Evolutionary conservation across 805 yeast species (phyloP).

Genomic region (Isabelozyma gotoi): DNA sequence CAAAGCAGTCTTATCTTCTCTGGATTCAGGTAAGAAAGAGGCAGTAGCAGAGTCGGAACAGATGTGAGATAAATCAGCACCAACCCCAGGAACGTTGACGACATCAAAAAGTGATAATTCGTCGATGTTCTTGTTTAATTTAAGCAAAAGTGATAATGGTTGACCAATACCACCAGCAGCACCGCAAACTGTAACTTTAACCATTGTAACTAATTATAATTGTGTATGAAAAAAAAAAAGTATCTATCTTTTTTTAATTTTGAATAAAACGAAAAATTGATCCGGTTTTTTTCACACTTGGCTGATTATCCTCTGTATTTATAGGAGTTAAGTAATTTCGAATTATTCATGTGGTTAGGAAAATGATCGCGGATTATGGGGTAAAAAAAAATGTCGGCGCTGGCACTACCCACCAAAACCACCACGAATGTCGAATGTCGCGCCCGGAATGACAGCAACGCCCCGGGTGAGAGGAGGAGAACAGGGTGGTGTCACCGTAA

Average conservation of each 20-base stretch:
- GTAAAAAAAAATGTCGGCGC: neutral
- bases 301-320: neutral
- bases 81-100: constrained; percentile 82
- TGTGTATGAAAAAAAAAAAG: neutral
- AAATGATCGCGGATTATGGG: neutral
- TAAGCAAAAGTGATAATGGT: constrained; percentile 79
- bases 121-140: constrained; percentile 60
- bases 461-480: neutral
- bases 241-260: too few relatives aligned
- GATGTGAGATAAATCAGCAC: constrained; percentile 84
- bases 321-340: neutral
- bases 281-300: too few relatives aligned
- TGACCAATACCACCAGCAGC: constrained; percentile 97
- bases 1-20: constrained; percentile 47
- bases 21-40: constrained; percentile 59
- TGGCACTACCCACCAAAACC: neutral
- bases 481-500: neutral
- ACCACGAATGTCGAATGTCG: neutral
- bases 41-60: constrained; percentile 62
- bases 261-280: neutral
- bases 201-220: constrained; percentile 23
- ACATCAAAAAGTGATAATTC: constrained; percentile 82
- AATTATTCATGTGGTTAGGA: neutral
- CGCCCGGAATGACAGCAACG: neutral
- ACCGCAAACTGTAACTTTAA: constrained; percentile 82